Evolutionary conservation across 768 basidiomycete species (phyloP).

Genomic region (Boletellus ananiceps): DNA sequence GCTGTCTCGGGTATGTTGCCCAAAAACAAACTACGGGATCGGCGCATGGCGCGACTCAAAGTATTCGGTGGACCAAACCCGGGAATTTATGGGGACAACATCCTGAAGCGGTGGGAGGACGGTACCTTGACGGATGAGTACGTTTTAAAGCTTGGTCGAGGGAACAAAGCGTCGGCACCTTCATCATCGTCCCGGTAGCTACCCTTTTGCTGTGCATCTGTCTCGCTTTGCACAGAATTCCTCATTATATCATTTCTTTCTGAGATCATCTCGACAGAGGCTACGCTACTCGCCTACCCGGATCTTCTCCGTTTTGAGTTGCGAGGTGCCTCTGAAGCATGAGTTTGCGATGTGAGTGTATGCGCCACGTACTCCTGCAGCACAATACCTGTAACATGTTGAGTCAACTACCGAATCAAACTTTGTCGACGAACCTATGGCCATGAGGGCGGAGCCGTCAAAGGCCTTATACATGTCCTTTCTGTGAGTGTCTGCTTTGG

Average conservation of each 20-base stretch:
- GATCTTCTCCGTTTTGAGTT: conserved; percentile 11
- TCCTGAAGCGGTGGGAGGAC: conserved; percentile 81
- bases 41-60: conserved; percentile 80
- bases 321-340: not conserved
- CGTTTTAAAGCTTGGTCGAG: conserved; percentile 23
- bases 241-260: conserved; percentile 1
- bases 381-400: conserved; percentile 49
- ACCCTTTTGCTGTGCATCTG: not conserved
- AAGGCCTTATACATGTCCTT: conserved; percentile 72
- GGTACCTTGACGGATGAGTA: conserved; percentile 54
- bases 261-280: not conserved
- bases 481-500: conserved; percentile 5
- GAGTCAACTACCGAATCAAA: not conserved
- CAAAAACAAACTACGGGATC: conserved; percentile 92
- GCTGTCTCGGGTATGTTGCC: conserved; percentile 99
- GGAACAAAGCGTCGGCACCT: conserved; percentile 12
- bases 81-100: conserved; percentile 72
- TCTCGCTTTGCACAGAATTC: conserved; percentile 1
- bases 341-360: conserved; percentile 8
- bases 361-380: conserved; percentile 60
- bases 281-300: not conserved
- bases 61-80: conserved; percentile 81
- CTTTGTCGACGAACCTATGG: conserved; percentile 47
- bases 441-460: conserved; percentile 70
- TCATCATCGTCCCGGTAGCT: conserved; percentile 11